phyloP scores from a whole-genome alignment of 1,284 basidiomycete genomes.

The Puccinia novopanici region DNA sequence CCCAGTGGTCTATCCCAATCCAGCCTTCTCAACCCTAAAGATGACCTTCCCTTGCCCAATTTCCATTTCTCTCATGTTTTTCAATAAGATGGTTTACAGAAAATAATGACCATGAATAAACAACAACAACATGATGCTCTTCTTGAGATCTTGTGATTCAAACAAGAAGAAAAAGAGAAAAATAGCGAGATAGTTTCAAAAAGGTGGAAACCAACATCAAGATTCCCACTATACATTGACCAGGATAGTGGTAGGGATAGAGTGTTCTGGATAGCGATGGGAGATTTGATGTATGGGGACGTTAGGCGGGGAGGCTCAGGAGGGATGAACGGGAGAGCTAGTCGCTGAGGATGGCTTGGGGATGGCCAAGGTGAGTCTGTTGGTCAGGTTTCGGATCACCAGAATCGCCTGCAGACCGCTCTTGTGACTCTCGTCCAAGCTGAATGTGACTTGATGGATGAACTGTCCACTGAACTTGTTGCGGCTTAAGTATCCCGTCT shows the following conservation, averaged over 20 bases:
- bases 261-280: constrained; percentile 15
- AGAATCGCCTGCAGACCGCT: constrained; percentile 22
- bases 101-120: too few species aligned
- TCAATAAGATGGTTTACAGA: too few species aligned
- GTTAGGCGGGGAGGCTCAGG: not conserved
- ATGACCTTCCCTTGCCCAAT: too few species aligned
- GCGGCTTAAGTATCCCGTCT: not conserved
- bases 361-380: constrained; percentile 14
- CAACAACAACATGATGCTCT: too few species aligned
- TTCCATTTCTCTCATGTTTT: too few species aligned
- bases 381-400: constrained; percentile 10
- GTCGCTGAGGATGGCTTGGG: not conserved
- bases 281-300: constrained; percentile 20
- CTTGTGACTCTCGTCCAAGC: constrained; percentile 36
- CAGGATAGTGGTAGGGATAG: not conserved
- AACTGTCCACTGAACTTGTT: constrained; percentile 11
- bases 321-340: not conserved
- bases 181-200: too few species aligned
- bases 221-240: too few species aligned
- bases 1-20: too few species aligned
- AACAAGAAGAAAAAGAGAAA: too few species aligned
- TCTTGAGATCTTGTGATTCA: too few species aligned
- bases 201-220: too few species aligned
- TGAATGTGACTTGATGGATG: constrained; percentile 30
- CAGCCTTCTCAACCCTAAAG: too few species aligned